Percentiles rank a stretch among this genome's conserved stretches.
Evolutionary conservation across 1,139 yeast species (phyloP).

Genomic region (Magnusiomyces clavatus): DNA sequence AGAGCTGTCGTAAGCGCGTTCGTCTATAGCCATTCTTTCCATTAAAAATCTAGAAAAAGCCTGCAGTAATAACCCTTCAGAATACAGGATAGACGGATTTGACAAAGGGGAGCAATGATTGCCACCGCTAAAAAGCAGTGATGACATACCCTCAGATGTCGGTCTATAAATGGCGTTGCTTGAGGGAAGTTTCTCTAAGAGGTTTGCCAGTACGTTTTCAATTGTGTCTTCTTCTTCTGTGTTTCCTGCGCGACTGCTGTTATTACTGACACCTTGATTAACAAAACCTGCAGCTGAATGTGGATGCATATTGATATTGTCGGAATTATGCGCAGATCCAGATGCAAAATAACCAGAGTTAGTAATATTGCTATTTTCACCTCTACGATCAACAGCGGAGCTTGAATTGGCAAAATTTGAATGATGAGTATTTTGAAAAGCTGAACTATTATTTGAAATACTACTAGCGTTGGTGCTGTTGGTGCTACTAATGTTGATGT

Average conservation of each 20-base stretch:
- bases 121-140: neutral
- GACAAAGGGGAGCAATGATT: neutral
- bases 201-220: too few species aligned
- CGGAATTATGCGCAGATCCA: neutral
- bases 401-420: too few species aligned
- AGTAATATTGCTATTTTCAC: neutral
- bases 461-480: too few species aligned
- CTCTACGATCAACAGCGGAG: neutral
- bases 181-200: too few species aligned
- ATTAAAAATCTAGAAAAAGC: conserved; percentile 55
- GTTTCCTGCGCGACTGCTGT: too few species aligned
- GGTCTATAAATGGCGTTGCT: too few species aligned
- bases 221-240: too few species aligned
- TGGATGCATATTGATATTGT: too few species aligned
- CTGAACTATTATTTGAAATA: neutral
- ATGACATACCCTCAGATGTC: neutral
- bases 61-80: conserved; percentile 38
- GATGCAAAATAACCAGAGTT: neutral
- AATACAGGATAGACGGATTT: neutral
- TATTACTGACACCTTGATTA: too few species aligned
- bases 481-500: neutral
- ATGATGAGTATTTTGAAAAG: too few species aligned
- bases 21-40: conserved; percentile 44
- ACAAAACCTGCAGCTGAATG: too few species aligned
- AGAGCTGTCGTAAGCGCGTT: conserved; percentile 6